These are phyloP conservation scores for Echites panduratus DNA, from an alignment of 257 asterid species.

Conservation along the genomic window DNA sequence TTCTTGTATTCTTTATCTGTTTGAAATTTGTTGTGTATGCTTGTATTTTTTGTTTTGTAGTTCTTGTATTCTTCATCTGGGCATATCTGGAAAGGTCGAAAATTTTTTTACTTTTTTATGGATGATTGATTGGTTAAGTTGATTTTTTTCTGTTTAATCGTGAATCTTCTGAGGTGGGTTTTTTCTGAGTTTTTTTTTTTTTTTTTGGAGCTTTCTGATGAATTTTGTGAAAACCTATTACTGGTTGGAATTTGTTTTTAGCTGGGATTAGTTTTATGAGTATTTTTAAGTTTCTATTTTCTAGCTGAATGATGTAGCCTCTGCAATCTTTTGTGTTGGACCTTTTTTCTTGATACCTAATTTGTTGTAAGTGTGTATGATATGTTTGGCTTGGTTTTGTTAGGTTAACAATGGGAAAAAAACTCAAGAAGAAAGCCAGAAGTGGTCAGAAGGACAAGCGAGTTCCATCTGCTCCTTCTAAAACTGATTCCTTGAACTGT, in stretches of 20 bases:
- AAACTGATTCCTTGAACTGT: constrained; percentile 20
- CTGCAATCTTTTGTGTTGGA: neutral
- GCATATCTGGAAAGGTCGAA: constrained; percentile 2
- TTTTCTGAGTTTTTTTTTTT: neutral
- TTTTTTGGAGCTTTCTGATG: neutral
- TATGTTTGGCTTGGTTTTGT: constrained; percentile 16
- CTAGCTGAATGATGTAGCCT: neutral
- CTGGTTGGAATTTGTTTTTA: neutral
- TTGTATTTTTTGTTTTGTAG: neutral
- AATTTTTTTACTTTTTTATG: constrained; percentile 10
- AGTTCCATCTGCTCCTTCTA: constrained; percentile 30
- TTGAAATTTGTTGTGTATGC: neutral
- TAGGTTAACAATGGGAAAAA: constrained; percentile 70
- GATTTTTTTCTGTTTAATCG: constrained; percentile 10
- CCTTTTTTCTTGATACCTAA: neutral
- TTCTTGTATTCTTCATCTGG: constrained; percentile 7
- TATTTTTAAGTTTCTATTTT: neutral
- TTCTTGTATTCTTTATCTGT: neutral
- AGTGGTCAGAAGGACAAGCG: constrained; percentile 56
- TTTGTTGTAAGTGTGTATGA: neutral
- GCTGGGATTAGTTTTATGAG: neutral
- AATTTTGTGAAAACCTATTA: neutral
- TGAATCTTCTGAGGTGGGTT: neutral
- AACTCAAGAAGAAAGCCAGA: constrained; percentile 59
- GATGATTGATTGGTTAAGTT: constrained; percentile 16